Base-by-base conservation (phyloP, 2,329 filamentous ascomycete genomes). In the Neobulgaria alba region DNA sequence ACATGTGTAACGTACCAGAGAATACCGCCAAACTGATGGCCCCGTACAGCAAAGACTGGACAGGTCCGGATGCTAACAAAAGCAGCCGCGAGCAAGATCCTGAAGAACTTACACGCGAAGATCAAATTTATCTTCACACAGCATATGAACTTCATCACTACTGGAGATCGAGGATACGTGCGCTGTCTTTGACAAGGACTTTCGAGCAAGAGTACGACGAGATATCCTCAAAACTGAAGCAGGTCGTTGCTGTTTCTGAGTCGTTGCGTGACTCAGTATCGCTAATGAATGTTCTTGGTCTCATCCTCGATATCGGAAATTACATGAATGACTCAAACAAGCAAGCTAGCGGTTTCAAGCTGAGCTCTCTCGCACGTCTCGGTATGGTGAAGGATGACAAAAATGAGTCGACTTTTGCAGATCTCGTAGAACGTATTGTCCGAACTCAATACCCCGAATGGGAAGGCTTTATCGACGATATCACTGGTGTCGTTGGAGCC, bases 281-380 rank as follows among this genome's bases (percentile, higher is more conserved):
- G 18, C 67, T 98, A 55, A 95, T 96, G 82, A 95, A 94, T 51
- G 88, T 98, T 34, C 77, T 98, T 42, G 89, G 90, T 44, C 73
- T 96, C 47, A 98, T 98, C 63, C 70, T 98, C 55, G 90, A 95
- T 62, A 95, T 98, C 58, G 92, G 92, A 63, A 98, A 98, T 64
- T 98, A 95, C 72, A 98, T 98, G 92, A 98, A 98, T 69, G 92
- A 96, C 60, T 83, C 89, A 41, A 96, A 95, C 67, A 98, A 98
- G 68, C 92, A 96, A 66, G 92, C 92, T 3, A 85, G 83, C 43
- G 92, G 92, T 48, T 98, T 98, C 80, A 98, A 98, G 69, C 77
- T 98, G 10, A 92, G 88, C 58, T 95, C 92, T 4, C 79, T 98
- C 36, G 85, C 86, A 19, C 80, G 92, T 41, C 70, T 98, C 41